Base-by-base conservation (phyloP, 202 grass and related monocot species). In the Schoenoplectus triqueter region DNA sequence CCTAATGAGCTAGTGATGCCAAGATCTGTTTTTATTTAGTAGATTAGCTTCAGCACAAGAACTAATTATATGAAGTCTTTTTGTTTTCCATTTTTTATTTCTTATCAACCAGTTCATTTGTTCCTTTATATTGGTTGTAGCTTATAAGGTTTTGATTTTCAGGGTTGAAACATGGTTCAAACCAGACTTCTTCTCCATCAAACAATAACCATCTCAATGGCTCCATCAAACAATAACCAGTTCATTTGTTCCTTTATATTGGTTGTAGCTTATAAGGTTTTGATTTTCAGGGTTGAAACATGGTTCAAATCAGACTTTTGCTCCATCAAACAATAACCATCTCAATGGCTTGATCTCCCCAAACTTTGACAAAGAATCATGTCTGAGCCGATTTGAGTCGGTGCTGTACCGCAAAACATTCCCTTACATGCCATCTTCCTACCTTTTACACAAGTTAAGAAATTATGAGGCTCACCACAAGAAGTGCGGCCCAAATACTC, bases 361-460 rank as follows among this genome's bases (percentile, higher is more conserved):
- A 1, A 77, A 86, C 44, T 67, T 77, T 17, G 78, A 94, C 78
- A 45, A 41, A 0, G n/a, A 40, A 17, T 41, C 85, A 41, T 94
- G 89, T 52, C 69, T 44, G 9, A 94, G 92, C 85, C 75, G 92
- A 2, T 86, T 87, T 65, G 48, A 89, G 4, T 74, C 89, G 7
- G 68, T 85, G 17, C 2, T 7, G n/a, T 64, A 87, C 62, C 63
- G 40, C 69, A 75, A 80, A 86, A 9, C 13, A 59, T 88, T 84
- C 0, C 91, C 88, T 1, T 83, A 88, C 69, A 5, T 82, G 1
- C 83, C 90, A 0, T 92, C 90, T 0, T 14, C 88, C 3, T 86
- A 89, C 85, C 92, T 95, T 46, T 0, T 89, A 45, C 85, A 84
- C n/a, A 92, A 90, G 79, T 84, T 92, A 3, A 84, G 91, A 21